Percentiles rank a stretch among this genome's conserved stretches.
phyloP scores from a whole-genome alignment of 1,139 yeast genomes.

The Magnusiomyces sp. region DNA sequence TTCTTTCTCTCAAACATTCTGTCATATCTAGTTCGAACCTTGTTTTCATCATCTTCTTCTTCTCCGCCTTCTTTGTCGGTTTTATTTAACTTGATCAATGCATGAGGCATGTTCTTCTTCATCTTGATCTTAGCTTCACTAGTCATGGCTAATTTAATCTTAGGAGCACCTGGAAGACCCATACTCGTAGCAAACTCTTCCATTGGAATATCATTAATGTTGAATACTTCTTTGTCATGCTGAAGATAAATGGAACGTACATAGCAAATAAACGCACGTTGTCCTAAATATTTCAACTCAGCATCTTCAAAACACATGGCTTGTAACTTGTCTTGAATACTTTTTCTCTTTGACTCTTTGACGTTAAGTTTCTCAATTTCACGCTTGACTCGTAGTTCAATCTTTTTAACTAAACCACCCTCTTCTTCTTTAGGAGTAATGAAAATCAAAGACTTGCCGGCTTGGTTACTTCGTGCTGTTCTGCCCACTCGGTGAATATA shows the following conservation, averaged over 20 bases:
- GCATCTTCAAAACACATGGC: slow-evolving; percentile 89
- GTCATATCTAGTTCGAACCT: slow-evolving; percentile 81
- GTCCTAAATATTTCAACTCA: slow-evolving; percentile 83
- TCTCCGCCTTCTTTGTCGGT: slow-evolving; percentile 52
- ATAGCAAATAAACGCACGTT: slow-evolving; percentile 90
- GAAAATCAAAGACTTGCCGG: slow-evolving; percentile 79
- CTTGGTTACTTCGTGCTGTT: slow-evolving; percentile 87
- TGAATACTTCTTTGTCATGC: slow-evolving; percentile 76
- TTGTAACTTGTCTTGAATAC: slow-evolving; percentile 78
- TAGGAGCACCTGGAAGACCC: slow-evolving; percentile 96
- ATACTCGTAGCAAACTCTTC: slow-evolving; percentile 80
- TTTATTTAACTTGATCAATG: slow-evolving; percentile 47
- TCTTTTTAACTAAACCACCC: slow-evolving; percentile 59
- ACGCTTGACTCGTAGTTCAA: slow-evolving; percentile 55
- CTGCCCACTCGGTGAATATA: slow-evolving; percentile 96
- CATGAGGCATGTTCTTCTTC: slow-evolving; percentile 73
- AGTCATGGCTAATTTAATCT: slow-evolving; percentile 60
- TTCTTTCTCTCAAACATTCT: slow-evolving; percentile 93
- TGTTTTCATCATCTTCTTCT: slow-evolving; percentile 30
- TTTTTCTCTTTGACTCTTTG: slow-evolving; percentile 66
- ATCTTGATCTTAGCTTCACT: slow-evolving; percentile 48
- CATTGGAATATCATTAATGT: slow-evolving; percentile 61
- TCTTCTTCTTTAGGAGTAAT: slow-evolving; percentile 77
- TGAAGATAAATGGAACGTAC: slow-evolving; percentile 78
- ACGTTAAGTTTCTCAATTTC: slow-evolving; percentile 67